Percentiles rank a stretch among this genome's conserved stretches.
These are phyloP conservation scores for Penicillium sp. DNA, from an alignment of 2,329 filamentous ascomycete genomes.

Conservation along the genomic window DNA sequence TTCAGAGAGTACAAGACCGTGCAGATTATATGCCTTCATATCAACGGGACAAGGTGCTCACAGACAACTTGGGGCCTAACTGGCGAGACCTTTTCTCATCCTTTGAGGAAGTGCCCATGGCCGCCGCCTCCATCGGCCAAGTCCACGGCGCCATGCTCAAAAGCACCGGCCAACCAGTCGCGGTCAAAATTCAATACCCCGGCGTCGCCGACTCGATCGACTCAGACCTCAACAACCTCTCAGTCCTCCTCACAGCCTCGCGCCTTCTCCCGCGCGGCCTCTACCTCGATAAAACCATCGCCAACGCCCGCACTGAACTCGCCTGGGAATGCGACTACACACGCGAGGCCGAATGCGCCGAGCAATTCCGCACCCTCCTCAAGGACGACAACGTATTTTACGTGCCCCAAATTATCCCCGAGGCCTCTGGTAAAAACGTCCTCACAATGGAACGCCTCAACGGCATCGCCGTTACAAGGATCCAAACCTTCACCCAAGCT, in stretches of 20 bases:
- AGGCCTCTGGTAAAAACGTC: constrained; percentile 84
- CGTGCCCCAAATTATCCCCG: constrained; percentile 76
- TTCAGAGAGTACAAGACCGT: constrained; percentile 93
- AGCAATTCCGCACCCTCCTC: constrained; percentile 78
- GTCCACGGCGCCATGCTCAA: constrained; percentile 85
- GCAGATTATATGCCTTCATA: constrained; percentile 98
- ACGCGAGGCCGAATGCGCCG: constrained; percentile 82
- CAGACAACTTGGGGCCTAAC: constrained; percentile 75
- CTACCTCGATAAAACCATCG: constrained; percentile 96
- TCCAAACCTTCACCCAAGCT: constrained; percentile 74
- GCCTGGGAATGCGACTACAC: constrained; percentile 97
- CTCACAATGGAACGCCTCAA: constrained; percentile 92
- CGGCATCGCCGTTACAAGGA: constrained; percentile 82
- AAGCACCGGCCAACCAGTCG: constrained; percentile 75
- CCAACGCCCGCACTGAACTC: constrained; percentile 88
- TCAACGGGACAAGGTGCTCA: constrained; percentile 84
- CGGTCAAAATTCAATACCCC: constrained; percentile 97
- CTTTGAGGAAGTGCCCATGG: constrained; percentile 91
- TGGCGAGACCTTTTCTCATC: constrained; percentile 84
- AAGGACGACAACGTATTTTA: constrained; percentile 76
- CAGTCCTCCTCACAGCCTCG: constrained; percentile 86
- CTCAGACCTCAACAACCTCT: constrained; percentile 92
- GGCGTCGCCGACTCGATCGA: constrained; percentile 96
- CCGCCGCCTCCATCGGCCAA: constrained; percentile 95
- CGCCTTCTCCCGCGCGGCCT: constrained; percentile 87